Percentiles rank a stretch among this genome's conserved stretches.
phyloP scores from a whole-genome alignment of 2,329 filamentous ascomycete species.

The Fusarium pseudocircinatum region DNA sequence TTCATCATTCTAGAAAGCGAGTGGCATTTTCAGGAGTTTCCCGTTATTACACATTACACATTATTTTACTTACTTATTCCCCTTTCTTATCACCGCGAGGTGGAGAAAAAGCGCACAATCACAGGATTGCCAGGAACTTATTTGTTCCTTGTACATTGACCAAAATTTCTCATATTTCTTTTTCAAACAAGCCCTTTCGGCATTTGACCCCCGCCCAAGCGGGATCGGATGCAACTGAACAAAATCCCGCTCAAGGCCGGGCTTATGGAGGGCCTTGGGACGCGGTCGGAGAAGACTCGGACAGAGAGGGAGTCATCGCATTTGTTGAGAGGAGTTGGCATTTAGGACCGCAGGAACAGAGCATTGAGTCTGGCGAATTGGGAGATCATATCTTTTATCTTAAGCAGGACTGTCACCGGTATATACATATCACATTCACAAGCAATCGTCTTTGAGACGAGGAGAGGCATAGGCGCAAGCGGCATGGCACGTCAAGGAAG shows the following conservation, averaged over 20 bases:
- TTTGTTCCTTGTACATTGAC: slow-evolving; percentile 31
- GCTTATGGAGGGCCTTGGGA: slow-evolving; percentile 22
- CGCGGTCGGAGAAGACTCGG: slow-evolving; percentile 22
- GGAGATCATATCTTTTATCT: slow-evolving; percentile 3
- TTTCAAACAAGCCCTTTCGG: slow-evolving; percentile 14
- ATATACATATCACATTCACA: slow-evolving; percentile 22
- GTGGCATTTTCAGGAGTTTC: slow-evolving; percentile 41
- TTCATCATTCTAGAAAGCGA: slow-evolving; percentile 40
- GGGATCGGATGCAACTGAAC: slow-evolving; percentile 15
- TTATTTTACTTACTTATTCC: slow-evolving; percentile 28
- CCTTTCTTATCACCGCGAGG: slow-evolving; percentile 29
- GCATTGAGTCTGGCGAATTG: slow-evolving; percentile 15
- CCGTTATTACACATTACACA: slow-evolving; percentile 28
- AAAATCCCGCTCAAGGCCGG: slow-evolving; percentile 33
- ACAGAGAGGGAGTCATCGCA: slow-evolving; percentile 24
- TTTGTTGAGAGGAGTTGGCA: slow-evolving; percentile 34
- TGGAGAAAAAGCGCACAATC: slow-evolving; percentile 32
- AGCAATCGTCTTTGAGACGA: slow-evolving; percentile 12
- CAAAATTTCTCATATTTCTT: slow-evolving; percentile 4
- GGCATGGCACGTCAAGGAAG: slow-evolving; percentile 6
- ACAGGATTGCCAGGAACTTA: slow-evolving; percentile 29
- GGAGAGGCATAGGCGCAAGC: slow-evolving; percentile 30
- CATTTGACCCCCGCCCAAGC: slow-evolving; percentile 23
- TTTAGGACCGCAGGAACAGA: slow-evolving; percentile 7
- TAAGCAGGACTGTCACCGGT: slow-evolving; percentile 9